Evolutionary conservation across 331 rosid species (phyloP).

Genomic region (Malus hybrid): DNA sequence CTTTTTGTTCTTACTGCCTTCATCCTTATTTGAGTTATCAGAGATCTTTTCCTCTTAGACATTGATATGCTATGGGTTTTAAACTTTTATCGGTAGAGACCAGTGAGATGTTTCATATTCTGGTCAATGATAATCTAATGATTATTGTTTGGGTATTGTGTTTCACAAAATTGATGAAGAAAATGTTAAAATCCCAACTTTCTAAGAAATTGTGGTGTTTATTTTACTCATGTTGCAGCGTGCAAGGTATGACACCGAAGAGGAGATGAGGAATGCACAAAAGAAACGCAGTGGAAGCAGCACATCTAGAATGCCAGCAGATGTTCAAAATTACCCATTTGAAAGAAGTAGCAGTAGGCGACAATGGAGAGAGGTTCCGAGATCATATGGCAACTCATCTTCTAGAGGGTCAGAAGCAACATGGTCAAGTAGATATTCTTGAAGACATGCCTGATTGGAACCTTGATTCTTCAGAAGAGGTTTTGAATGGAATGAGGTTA

Average conservation of each 20-base stretch:
- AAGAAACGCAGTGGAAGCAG: constrained; percentile 59
- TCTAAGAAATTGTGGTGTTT: neutral
- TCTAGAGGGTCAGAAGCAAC: constrained; percentile 49
- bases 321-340: constrained; percentile 47
- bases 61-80: neutral
- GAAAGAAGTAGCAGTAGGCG: constrained; percentile 53
- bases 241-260: constrained; percentile 76
- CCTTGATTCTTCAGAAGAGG: neutral
- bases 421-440: constrained; percentile 42
- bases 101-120: no score
- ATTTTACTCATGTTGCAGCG: constrained; percentile 44
- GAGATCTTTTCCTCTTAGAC: neutral
- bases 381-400: constrained; percentile 46
- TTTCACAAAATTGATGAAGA: no score
- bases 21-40: neutral
- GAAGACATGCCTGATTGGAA: constrained; percentile 12
- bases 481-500: neutral
- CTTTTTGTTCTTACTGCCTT: neutral
- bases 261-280: constrained; percentile 71
- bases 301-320: constrained; percentile 49
- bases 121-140: no score
- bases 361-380: constrained; percentile 67
- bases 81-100: no score
- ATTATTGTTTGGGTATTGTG: no score
- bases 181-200: no score